Evolutionary conservation across 1,139 yeast genomes (phyloP), one percentile per base, ranked within the genome.

Genomic region (Yamadazyma taylorii): DNA sequence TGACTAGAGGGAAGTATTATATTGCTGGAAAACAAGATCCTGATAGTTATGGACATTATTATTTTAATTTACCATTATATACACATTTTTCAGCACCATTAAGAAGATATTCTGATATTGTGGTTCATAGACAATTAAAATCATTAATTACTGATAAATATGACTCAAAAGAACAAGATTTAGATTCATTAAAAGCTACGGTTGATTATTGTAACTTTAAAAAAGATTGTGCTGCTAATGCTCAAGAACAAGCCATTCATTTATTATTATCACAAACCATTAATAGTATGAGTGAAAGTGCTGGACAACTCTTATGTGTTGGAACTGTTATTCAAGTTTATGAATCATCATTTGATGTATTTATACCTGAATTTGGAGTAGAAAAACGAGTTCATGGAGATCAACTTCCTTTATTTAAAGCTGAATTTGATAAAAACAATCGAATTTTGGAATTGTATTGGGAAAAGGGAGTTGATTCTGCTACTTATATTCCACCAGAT

Each of bases 371-470:
- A 51, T 84, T 90, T 64, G 97, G 98, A 30, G 87, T 92, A 49
- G 98, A 92, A 60, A 92, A 92, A 64, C 79, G 98, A 53, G 97
- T 92, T 19, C 98, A 92, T 54, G 97, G 97, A 30, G 98, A 92
- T 63, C 98, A 92, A 60, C 70, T 92, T 40, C 98, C 98, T 12
- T 69, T 92, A 45, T 81, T 79, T 17, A 89, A 89, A 61, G 97
- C 97, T 4, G 97, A 92, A 58, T 92, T 85, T 60, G 94, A 87
- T 56, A 85, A 83, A 54, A 58, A 60, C 19, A 70, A 76, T 24
- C 73, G 89, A 35, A 65, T 80, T 4, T 71, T 92, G 52, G 97
- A 90, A 58, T 69, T 92, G 36, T 89, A 77, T 57, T 92, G 98
- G 98, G 95, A 88, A 59, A 79, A 79, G 42, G 95, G 94, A 12